Evolutionary conservation across 225 moss, liverwort and hornwort species (phyloP), one percentile per base, ranked within the genome.

Genomic region (Bryum argenteum): DNA sequence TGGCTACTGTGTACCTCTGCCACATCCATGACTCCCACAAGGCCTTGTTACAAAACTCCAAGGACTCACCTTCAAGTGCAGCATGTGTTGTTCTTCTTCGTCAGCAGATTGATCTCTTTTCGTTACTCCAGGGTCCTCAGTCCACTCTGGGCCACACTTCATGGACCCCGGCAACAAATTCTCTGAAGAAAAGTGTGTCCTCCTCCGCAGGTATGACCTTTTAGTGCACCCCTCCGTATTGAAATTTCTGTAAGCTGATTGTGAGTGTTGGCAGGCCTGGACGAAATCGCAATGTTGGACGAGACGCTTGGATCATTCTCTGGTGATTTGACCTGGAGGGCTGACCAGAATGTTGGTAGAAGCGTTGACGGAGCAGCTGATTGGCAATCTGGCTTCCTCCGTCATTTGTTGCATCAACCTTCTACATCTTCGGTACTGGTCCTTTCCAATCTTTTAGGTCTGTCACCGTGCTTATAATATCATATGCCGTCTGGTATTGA

Each of bases 1-100:
- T 79, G 62, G 88, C 81, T 16, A 83, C 81, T 54, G 33, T 91
- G 20, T 91, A 83, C 57, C 82, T 91, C 77, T 90, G 88, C 71
- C 94, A 94, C 48, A 73, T 91, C 66, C 89, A 90, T 52, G 85
- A 90, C 71, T 79, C 78, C 60, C 91, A 94, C 52, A 78, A 85
- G 54, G 77, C 84, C 19, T 69, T 85, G 64, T 45, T 80, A 58
- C 66, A 64, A 38, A 65, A 45, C 11, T 63, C 57, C 37, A 73
- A 71, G 71, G 61, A 38, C n/a, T 57, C 60, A 58, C 68, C 80
- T n/a, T 74, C 83, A 38, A 89, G 85, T 79, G 85, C 85, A 58
- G 85, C 80, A 19, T 91, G 87, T 72, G 58, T 88, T 52, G 75
- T 85, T 23, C 63, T 94, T 50, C 72, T 84, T 40, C 65, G 71